phyloP scores from a whole-genome alignment of 208 protist genomes.

The Novymonas esmeraldas region DNA sequence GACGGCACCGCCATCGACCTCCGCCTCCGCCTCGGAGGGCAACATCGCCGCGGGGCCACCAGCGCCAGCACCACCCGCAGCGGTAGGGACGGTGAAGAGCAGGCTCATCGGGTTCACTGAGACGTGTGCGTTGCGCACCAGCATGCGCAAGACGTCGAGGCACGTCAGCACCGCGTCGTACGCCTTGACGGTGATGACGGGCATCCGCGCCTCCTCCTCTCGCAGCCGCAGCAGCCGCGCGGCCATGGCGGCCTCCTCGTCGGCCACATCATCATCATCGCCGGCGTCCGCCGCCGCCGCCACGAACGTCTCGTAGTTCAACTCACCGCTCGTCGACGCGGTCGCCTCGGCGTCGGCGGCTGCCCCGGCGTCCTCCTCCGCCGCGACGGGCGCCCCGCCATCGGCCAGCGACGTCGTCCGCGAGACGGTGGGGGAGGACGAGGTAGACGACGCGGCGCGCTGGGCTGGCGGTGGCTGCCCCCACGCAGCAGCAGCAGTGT shows the following conservation, averaged over 20 bases:
- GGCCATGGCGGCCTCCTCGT: slow-evolving; percentile 1
- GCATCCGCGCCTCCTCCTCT: slow-evolving; percentile 20
- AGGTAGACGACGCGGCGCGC: neutral
- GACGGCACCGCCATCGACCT: too few relatives aligned
- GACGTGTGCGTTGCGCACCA: slow-evolving; percentile 29
- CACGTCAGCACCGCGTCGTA: slow-evolving; percentile 56
- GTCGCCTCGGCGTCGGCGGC: too few relatives aligned
- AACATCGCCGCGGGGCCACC: slow-evolving; percentile 6
- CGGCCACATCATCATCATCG: neutral
- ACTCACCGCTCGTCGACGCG: slow-evolving; percentile 9
- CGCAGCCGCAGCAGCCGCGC: slow-evolving; percentile 3
- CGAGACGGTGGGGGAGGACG: neutral
- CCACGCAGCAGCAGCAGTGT: too few relatives aligned
- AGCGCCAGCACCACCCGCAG: slow-evolving; percentile 1
- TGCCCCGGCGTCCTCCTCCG: neutral
- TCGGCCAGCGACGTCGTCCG: neutral
- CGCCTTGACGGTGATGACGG: slow-evolving; percentile 42
- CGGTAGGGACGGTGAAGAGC: slow-evolving; percentile 15
- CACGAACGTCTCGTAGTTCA: slow-evolving; percentile 33
- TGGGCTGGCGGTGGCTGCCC: neutral
- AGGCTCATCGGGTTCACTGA: slow-evolving; percentile 34
- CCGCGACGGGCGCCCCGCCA: neutral
- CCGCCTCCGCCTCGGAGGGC: neutral
- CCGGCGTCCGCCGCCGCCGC: slow-evolving; percentile 1
- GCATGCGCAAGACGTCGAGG: slow-evolving; percentile 55